Percentiles rank a stretch among this genome's conserved stretches.
Conservation (phyloP, 345 rosid species). For the Erodium maritimum region DNA sequence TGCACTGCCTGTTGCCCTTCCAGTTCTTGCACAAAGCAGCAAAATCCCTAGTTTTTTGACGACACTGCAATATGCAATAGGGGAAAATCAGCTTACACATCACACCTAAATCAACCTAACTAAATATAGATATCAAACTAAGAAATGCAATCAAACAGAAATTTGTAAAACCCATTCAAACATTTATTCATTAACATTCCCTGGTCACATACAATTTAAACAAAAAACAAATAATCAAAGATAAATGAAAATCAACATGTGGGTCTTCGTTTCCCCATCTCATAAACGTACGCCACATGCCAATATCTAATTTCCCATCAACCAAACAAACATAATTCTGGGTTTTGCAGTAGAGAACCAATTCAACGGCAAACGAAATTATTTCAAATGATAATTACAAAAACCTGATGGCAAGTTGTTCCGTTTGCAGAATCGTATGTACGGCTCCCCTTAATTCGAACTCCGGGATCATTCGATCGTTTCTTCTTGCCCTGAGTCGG, state of each 20-base stretch:
- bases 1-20: slow-evolving; percentile 31
- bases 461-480: background rate
- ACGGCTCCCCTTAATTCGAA: background rate
- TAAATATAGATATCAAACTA: no score
- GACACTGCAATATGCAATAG: slow-evolving; percentile 45
- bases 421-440: background rate
- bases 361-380: no score
- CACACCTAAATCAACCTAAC: no score
- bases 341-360: no score
- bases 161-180: no score
- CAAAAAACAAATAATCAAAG: background rate
- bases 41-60: slow-evolving; percentile 52
- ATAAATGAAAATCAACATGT: background rate
- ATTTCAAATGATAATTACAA: no score
- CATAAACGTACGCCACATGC: no score
- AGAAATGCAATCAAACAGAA: no score
- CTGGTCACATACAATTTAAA: background rate
- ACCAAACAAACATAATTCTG: no score
- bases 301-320: background rate
- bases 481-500: background rate
- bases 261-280: no score
- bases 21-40: slow-evolving; percentile 37
- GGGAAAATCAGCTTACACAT: no score
- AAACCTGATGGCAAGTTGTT: background rate
- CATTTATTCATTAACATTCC: background rate